phyloP scores from a whole-genome alignment of 345 rosid genomes.

The Melastoma malabathricum region DNA sequence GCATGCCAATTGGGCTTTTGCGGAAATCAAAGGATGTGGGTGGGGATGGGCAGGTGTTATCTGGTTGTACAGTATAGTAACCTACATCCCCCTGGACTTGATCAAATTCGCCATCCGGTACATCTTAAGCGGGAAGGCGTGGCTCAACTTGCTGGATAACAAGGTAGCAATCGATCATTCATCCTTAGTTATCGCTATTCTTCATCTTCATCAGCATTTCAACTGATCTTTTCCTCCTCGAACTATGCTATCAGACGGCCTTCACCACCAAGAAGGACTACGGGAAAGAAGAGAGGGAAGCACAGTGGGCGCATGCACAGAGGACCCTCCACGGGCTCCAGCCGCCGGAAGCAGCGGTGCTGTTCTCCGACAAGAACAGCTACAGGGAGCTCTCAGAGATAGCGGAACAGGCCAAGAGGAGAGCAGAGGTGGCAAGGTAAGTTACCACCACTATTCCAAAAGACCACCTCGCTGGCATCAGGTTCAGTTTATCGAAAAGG shows the following conservation, averaged over 20 bases:
- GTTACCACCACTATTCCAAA: background rate
- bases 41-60: conserved; percentile 99
- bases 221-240: background rate
- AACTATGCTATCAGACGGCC: conserved; percentile 40
- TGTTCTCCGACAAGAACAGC: conserved; percentile 45
- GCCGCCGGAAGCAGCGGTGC: conserved; percentile 37
- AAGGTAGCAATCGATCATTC: conserved; percentile 29
- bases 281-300: conserved; percentile 85
- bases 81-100: conserved; percentile 64
- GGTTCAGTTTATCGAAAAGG: no score
- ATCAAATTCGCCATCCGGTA: conserved; percentile 64
- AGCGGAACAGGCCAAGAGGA: conserved; percentile 92
- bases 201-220: no score
- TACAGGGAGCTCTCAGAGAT: conserved; percentile 88
- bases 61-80: conserved; percentile 70
- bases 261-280: conserved; percentile 88
- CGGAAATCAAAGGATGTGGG: conserved; percentile 49
- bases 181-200: background rate
- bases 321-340: conserved; percentile 93
- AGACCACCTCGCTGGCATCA: no score
- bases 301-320: conserved; percentile 92
- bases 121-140: conserved; percentile 66
- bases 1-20: conserved; percentile 74
- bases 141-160: conserved; percentile 68
- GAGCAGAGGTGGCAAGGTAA: conserved; percentile 97